These are phyloP conservation scores for Astragalus membranaceus DNA, from an alignment of 306 rosid genomes.

Conservation along the genomic window DNA sequence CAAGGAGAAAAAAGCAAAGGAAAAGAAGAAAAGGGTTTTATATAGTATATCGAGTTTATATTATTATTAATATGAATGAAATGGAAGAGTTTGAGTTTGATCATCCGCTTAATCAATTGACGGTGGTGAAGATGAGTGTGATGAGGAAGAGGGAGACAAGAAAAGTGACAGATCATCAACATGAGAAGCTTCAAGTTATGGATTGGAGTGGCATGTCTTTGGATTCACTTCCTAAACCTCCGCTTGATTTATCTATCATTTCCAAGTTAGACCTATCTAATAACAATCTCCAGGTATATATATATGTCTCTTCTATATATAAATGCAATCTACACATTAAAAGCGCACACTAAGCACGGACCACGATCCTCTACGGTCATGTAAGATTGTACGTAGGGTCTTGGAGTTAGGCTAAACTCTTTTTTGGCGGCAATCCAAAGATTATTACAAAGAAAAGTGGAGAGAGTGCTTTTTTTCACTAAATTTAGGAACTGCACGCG, in stretches of 20 bases:
- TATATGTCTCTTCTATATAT: too few relatives aligned
- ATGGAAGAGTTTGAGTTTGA: background rate
- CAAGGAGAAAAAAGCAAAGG: background rate
- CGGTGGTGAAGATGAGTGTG: constrained; percentile 1
- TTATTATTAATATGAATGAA: background rate
- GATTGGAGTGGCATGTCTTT: constrained; percentile 72
- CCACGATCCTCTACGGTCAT: too few relatives aligned
- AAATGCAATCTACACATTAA: too few relatives aligned
- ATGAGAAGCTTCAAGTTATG: constrained; percentile 36
- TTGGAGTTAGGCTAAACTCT: too few relatives aligned
- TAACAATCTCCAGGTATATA: constrained; percentile 71
- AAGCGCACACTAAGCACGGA: too few relatives aligned
- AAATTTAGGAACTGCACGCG: too few relatives aligned
- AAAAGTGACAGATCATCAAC: background rate
- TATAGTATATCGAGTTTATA: too few relatives aligned
- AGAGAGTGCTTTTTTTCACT: too few relatives aligned
- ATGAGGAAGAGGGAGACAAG: constrained; percentile 20
- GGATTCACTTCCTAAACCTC: constrained; percentile 57
- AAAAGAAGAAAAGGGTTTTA: background rate
- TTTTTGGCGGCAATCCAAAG: too few relatives aligned
- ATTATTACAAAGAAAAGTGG: too few relatives aligned
- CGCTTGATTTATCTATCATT: constrained; percentile 52
- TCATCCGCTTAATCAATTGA: background rate
- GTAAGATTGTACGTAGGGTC: too few relatives aligned
- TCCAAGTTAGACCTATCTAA: constrained; percentile 68